Evolutionary conservation across 164 flowering plant genomes (phyloP).

Genomic region (Chimonanthus praecox): DNA sequence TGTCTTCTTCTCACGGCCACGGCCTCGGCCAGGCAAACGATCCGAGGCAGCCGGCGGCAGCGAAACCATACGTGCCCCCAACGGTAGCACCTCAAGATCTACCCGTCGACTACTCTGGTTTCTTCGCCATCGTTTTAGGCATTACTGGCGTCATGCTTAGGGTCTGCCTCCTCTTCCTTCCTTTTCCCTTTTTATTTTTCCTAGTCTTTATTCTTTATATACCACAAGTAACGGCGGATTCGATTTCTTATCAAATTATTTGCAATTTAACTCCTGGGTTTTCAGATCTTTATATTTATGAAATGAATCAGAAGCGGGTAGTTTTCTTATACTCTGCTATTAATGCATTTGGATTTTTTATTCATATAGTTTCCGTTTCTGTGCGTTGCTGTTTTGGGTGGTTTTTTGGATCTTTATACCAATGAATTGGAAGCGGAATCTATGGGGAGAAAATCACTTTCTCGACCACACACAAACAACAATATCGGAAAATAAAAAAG

Average conservation of each 20-base stretch:
- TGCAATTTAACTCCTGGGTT: not conserved
- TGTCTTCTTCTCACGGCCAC: slow-evolving; percentile 36
- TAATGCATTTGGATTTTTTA: too few species aligned
- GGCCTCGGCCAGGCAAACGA: slow-evolving; percentile 33
- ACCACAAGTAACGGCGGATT: too few species aligned
- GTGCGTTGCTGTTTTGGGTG: not conserved
- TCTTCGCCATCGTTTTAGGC: slow-evolving; percentile 75
- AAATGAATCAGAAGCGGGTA: not conserved
- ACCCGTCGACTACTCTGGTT: slow-evolving; percentile 84
- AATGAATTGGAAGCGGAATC: not conserved
- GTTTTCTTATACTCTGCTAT: not conserved
- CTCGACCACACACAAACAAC: too few species aligned
- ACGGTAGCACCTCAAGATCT: slow-evolving; percentile 56
- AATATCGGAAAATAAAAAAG: too few species aligned
- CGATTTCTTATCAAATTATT: too few species aligned
- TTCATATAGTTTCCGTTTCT: not conserved
- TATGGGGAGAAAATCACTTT: too few species aligned
- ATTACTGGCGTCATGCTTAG: slow-evolving; percentile 82
- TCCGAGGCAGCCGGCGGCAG: slow-evolving; percentile 82
- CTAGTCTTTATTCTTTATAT: too few species aligned
- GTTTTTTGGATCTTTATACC: not conserved
- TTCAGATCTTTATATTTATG: not conserved
- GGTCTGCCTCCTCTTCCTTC: slow-evolving; percentile 24
- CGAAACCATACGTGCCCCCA: slow-evolving; percentile 51
- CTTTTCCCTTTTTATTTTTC: not conserved